A percentile compares a stretch with the other conserved stretches of the same genome.
phyloP scores from a whole-genome alignment of 202 grass and related monocot genomes.

The Eragrostis tef region DNA sequence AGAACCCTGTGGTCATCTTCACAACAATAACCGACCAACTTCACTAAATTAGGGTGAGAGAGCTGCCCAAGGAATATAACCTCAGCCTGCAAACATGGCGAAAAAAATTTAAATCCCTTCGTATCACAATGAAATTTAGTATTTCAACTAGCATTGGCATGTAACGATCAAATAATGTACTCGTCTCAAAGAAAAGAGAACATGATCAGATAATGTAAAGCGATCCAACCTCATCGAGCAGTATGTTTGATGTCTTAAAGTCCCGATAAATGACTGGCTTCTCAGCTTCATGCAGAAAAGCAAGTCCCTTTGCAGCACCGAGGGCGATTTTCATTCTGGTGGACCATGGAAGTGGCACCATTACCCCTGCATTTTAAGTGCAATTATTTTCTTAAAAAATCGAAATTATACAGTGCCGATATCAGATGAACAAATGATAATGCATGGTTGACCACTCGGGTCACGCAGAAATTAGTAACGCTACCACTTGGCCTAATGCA shows the following conservation, averaged over 20 bases:
- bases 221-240: constrained; percentile 71
- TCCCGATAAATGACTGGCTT: constrained; percentile 91
- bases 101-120: constrained; percentile 14
- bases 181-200: too few species aligned
- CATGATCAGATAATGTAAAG: constrained; percentile 5
- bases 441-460: constrained; percentile 1
- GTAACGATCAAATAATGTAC: not conserved
- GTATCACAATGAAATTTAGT: constrained; percentile 39
- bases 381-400: not conserved
- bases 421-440: constrained; percentile 7
- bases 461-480: not conserved
- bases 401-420: not conserved
- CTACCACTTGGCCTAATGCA: not conserved
- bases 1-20: constrained; percentile 82
- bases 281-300: constrained; percentile 90
- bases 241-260: constrained; percentile 95
- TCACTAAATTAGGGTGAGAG: constrained; percentile 96
- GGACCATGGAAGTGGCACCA: constrained; percentile 69
- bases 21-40: constrained; percentile 83
- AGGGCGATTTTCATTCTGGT: constrained; percentile 87
- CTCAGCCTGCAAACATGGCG: constrained; percentile 62
- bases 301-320: constrained; percentile 81
- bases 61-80: constrained; percentile 96
- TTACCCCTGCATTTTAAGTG: constrained; percentile 59
- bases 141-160: not conserved